Conservation (phyloP, 805 yeast species). For the Spathaspora sp. region DNA sequence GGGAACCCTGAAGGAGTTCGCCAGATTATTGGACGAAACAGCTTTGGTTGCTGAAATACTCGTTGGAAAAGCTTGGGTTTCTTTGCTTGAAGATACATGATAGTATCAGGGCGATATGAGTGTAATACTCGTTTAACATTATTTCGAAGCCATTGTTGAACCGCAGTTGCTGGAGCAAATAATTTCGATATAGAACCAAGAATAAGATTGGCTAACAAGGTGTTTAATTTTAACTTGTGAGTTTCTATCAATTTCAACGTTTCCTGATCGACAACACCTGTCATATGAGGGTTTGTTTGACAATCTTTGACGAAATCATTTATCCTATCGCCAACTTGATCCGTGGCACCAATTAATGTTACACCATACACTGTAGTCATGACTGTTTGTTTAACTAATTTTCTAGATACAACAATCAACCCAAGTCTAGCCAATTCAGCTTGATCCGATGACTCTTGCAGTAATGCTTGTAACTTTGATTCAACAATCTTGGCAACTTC, state of each 20-base stretch:
- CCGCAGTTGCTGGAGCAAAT: constrained; percentile 28
- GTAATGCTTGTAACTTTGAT: constrained; percentile 7
- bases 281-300: background rate
- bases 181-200: constrained; percentile 24
- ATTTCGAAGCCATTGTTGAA: constrained; percentile 33
- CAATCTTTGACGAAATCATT: constrained; percentile 16
- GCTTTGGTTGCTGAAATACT: constrained; percentile 15
- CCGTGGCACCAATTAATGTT: constrained; percentile 31
- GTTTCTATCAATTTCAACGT: background rate
- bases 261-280: constrained; percentile 8
- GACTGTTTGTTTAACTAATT: constrained; percentile 38
- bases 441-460: background rate
- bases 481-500: constrained; percentile 26
- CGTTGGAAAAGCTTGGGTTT: background rate
- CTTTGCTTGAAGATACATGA: constrained; percentile 4
- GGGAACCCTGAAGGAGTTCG: constrained; percentile 39
- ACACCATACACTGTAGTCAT: constrained; percentile 47
- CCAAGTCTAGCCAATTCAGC: constrained; percentile 12
- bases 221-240: constrained; percentile 2
- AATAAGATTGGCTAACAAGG: constrained; percentile 18
- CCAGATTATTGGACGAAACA: constrained; percentile 39
- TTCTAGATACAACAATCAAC: constrained; percentile 20
- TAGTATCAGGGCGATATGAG: constrained; percentile 18
- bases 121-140: constrained; percentile 27
- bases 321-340: constrained; percentile 25